Conservation (phyloP, 1,284 basidiomycete species). For the Pseudozyma pruni region DNA sequence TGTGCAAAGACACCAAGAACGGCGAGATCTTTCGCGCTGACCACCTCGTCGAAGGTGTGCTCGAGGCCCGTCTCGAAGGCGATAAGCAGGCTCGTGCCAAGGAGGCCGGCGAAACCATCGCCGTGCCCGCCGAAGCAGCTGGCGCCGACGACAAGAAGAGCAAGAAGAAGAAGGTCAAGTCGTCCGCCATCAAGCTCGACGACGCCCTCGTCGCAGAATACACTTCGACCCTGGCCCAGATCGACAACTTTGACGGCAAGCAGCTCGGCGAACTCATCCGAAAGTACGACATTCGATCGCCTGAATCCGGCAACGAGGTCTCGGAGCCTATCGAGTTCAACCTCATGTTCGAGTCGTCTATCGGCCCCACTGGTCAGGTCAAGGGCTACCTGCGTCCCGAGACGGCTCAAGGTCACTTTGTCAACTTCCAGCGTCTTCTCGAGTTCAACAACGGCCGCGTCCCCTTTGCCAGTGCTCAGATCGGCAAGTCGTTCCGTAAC, state of each 20-base stretch:
- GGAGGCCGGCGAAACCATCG: conserved; percentile 44
- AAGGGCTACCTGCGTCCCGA: conserved; percentile 97
- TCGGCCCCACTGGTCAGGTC: conserved; percentile 96
- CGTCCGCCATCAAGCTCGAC: conserved; percentile 79
- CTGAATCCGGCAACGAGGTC: conserved; percentile 91
- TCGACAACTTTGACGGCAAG: conserved; percentile 93
- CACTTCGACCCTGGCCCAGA: conserved; percentile 84
- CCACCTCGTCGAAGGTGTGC: conserved; percentile 92
- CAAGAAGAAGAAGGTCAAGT: conserved; percentile 84
- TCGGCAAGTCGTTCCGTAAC: conserved; percentile 96
- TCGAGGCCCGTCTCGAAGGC: conserved; percentile 88
- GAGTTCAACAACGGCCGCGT: conserved; percentile 98
- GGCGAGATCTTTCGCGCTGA: conserved; percentile 97
- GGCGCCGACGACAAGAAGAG: conserved; percentile 72
- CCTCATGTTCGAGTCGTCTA: conserved; percentile 97
- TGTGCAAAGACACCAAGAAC: conserved; percentile 94
- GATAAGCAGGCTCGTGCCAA: conserved; percentile 87
- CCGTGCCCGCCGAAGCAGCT: conserved; percentile 25
- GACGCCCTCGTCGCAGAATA: conserved; percentile 83
- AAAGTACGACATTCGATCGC: conserved; percentile 85
- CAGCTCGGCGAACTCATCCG: conserved; percentile 88
- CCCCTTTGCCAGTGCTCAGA: conserved; percentile 96
- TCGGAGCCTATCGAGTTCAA: conserved; percentile 95
- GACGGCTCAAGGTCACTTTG: conserved; percentile 98
- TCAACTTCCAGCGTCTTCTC: conserved; percentile 95